A percentile compares a stretch with the other conserved stretches of the same genome.
Evolutionary conservation across 345 rosid species (phyloP).

Genomic region (Populus deltoides): DNA sequence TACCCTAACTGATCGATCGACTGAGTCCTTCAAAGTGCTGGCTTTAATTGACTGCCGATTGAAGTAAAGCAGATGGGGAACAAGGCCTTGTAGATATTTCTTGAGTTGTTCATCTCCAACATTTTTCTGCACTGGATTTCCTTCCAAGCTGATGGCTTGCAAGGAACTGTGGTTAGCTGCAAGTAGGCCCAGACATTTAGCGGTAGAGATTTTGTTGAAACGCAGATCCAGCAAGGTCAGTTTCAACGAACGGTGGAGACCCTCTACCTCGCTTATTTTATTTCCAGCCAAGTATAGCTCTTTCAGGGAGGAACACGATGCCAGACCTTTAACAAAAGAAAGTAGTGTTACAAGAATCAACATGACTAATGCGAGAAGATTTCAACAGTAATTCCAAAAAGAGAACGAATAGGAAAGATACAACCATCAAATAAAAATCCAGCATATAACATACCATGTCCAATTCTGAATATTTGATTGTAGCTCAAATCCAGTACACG

Average conservation of each 20-base stretch:
- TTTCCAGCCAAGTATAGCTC: constrained; percentile 94
- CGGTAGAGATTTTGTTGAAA: constrained; percentile 80
- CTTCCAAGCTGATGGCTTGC: constrained; percentile 95
- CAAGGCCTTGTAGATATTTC: constrained; percentile 73
- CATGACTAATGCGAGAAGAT: background rate
- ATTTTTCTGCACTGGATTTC: constrained; percentile 94
- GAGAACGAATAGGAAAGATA: background rate
- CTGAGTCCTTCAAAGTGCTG: constrained; percentile 52
- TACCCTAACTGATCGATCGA: constrained; percentile 60
- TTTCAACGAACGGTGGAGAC: constrained; percentile 90
- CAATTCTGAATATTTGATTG: constrained; percentile 76
- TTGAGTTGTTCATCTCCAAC: constrained; percentile 92
- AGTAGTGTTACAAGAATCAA: background rate
- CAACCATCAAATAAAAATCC: background rate
- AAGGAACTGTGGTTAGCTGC: constrained; percentile 95
- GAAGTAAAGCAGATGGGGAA: constrained; percentile 75
- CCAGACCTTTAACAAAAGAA: constrained; percentile 52
- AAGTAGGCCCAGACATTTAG: constrained; percentile 86
- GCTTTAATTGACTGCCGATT: constrained; percentile 70
- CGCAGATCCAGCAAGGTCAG: constrained; percentile 79
- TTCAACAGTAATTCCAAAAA: background rate
- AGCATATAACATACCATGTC: constrained; percentile 64
- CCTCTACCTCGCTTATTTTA: constrained; percentile 89
- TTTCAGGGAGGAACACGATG: constrained; percentile 89
- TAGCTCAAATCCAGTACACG: constrained; percentile 91